Evolutionary conservation across 306 rosid species (phyloP), one percentile per base, ranked within the genome.

Genomic region (Pyrus pyrifolia): DNA sequence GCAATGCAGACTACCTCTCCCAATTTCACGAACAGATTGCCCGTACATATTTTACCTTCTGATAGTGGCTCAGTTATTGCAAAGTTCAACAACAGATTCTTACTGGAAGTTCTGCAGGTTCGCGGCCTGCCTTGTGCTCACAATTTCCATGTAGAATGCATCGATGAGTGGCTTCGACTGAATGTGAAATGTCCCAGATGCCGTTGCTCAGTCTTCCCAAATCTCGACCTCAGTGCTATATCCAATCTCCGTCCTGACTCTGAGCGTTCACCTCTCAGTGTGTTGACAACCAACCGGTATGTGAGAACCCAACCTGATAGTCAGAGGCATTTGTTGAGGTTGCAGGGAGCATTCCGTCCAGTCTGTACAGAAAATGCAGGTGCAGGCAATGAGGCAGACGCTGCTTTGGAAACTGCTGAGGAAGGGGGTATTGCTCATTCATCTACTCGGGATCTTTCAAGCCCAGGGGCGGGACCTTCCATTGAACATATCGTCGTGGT

Each of bases 101-200:
- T 64, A 76, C 73, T 19, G 55, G 45, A 71, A 63, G 35, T 82
- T 80, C 60, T 83, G 84, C 92, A 96, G 99, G 99, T 96, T 51
- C 97, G 99, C 35, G 99, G 99, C 76, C 84, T 96, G 75, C 99
- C 99, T 57, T 96, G 99, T 40, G 98, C 99, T 11, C 99, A 96
- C 80, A 96, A 96, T 81, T 96, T 96, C 84, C 99, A 96, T 63
- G 99, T 92, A 68, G 98, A 87, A 83, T 96, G 99, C 86, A 96
- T 96, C 5, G 99, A 96, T 59, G 91, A 96, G 91, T 96, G 99
- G 99, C 99, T 96, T 80, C 91, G 99, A 68, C 83, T 96, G 84
- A 96, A 96, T 72, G 99, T 96, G 81, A 96, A 92, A 87, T 96
- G 99, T 78, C 99, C 99, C 57, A 89, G 99, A 51, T 96, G 99